Evolutionary conservation across 1,284 basidiomycete genomes (phyloP), one percentile per base, ranked within the genome.

Genomic region (Microbotryum lychnidis-dioicae): DNA sequence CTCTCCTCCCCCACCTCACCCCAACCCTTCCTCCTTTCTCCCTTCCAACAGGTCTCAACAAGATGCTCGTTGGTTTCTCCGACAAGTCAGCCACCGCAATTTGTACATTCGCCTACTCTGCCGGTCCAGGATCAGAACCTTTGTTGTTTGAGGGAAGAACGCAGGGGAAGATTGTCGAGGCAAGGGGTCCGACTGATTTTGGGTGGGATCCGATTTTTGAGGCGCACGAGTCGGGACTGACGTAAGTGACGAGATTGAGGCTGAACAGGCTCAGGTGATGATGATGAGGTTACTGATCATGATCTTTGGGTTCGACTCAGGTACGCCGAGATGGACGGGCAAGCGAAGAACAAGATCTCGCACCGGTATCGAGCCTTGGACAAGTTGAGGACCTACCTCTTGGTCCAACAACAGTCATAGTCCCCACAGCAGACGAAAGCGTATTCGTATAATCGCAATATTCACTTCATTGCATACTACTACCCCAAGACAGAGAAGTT

Each of bases 71-170:
- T 6, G 93, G 94, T 14, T 97, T 97, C 73, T 77, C 80, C 0
- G 87, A 84, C 10, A 89, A 83, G 61, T 82, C 81, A 18, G 94
- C 96, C 0, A 87, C 85, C 69, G 93, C 93, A 0, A 79, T 97
- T 9, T 97, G 94, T 77, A 97, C 94, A 0, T 97, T 97, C 70
- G 94, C 92, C 9, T 97, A 96, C 75, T 65, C 84, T 56, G 78
- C 87, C 3, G 90, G 91, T 0, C 90, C 91, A 12, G 85, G 83
- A 70, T 73, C 80, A 3, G 87, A 89, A 58, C 85, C 87, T 1
- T 70, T 91, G 56, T 75, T 97, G n/a, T 97, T 98, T 67, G 92
- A 97, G 73, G 94, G 94, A 0, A 80, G 81, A 23, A 97, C 92
- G 1, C 83, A 89, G 51, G 94, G 94, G 1, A 80, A 77, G 25